Evolutionary conservation across 441 rosid species (phyloP), one percentile per base, ranked within the genome.

Genomic region (Geranium incanum): DNA sequence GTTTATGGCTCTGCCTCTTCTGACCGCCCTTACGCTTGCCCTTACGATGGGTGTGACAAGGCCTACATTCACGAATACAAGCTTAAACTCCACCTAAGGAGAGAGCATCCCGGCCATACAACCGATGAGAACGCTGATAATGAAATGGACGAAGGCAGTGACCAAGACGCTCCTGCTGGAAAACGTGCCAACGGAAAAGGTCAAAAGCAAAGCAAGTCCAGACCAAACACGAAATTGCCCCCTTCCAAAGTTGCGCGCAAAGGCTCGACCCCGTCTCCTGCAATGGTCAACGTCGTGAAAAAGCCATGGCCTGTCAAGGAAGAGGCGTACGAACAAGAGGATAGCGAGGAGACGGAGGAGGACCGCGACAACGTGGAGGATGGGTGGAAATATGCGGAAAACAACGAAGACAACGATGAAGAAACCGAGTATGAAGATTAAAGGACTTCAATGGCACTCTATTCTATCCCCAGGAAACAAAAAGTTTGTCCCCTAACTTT

Each of bases 371-470:
- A 89, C 68, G 81, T 81, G 38, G 96, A 91, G 19, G 96, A 88
- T 72, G 92, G 95, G 41, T 94, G 91, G 93, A 86, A 91, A 69
- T 90, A 84, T 67, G 85, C 86, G 0, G 88, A 84, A 50, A 86
- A 89, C 0, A 55, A 55, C 5, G 94, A 89, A 2, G 96, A 91
- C 0, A 95, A 93, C 3, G 97, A 92, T 13, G 97, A 94, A 77
- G 98, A 94, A 83, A 94, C 98, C 0, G 97, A 94, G 73, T 79
- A 94, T 63, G 98, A 90, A 84, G 98, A 90, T 71, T 92, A 83
- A 82, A 64, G 45, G 28, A 52, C 19, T n/a, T n/a, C 19, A 55
- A 55, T 37, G 68, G 62, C 21, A 45, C 21, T 6, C 19, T 70
- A 38, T 72, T 28, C 33, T 28, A 28, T 28, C 33, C 33, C 33